A percentile compares a stretch with the other conserved stretches of the same genome.
Evolutionary conservation across 2,329 filamentous ascomycete genomes (phyloP).

Genomic region (Fusarium vanettenii): DNA sequence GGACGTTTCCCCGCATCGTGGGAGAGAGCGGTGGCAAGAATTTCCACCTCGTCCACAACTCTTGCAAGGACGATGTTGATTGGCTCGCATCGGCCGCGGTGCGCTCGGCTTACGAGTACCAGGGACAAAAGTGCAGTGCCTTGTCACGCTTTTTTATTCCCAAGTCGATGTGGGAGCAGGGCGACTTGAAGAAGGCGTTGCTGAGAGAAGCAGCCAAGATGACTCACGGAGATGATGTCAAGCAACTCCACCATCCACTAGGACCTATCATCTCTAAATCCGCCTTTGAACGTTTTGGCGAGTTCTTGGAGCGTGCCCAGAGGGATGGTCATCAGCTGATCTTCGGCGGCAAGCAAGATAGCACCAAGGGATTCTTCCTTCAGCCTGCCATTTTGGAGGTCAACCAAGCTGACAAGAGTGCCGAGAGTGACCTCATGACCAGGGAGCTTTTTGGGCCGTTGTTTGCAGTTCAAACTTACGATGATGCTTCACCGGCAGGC

Average conservation of each 20-base stretch:
- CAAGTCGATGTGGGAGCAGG: conserved; percentile 9
- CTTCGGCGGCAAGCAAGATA: conserved; percentile 2
- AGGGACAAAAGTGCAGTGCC: conserved; percentile 16
- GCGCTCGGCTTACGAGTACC: conserved; percentile 9
- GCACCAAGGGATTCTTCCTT: conserved; percentile 9
- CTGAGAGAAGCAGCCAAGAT: conserved; percentile 7
- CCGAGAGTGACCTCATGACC: conserved; percentile 10
- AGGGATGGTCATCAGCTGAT: conserved; percentile 7
- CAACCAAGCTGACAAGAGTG: not conserved
- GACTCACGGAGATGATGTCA: conserved; percentile 9
- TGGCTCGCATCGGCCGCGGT: conserved; percentile 7
- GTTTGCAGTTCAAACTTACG: conserved; percentile 12
- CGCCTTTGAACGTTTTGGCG: conserved; percentile 6
- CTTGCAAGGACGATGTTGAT: conserved; percentile 1
- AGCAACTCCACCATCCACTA: conserved; percentile 6
- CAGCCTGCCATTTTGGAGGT: conserved; percentile 7
- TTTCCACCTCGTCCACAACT: conserved; percentile 59
- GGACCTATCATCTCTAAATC: conserved; percentile 2
- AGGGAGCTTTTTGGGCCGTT: conserved; percentile 12
- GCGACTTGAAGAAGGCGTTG: conserved; percentile 8
- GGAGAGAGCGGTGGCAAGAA: conserved; percentile 65
- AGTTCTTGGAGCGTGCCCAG: not conserved
- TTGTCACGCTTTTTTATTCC: conserved; percentile 10
- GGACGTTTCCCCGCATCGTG: conserved; percentile 55
- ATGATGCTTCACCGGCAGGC: not conserved